These are phyloP conservation scores for Dysphania ambrosioides DNA, from an alignment of 148 eudicot genomes.

Conservation along the genomic window DNA sequence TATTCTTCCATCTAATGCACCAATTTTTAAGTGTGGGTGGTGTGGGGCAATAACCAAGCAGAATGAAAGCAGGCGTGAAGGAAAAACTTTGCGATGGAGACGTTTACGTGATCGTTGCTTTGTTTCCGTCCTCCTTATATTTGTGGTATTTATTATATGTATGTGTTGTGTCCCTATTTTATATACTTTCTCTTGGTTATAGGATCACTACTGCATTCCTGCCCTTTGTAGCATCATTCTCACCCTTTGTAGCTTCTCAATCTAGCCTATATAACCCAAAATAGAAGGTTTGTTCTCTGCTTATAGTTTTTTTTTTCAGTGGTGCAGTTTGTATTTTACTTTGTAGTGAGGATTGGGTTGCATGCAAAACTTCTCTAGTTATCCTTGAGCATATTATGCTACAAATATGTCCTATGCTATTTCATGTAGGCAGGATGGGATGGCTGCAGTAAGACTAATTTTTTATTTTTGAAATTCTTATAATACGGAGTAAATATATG, in stretches of 20 bases:
- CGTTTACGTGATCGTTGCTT: slow-evolving; percentile 74
- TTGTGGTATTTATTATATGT: slow-evolving; percentile 76
- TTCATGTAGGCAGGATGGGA: not conserved
- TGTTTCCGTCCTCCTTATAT: slow-evolving; percentile 53
- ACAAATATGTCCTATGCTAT: not conserved
- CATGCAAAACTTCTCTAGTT: not conserved
- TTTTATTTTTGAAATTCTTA: too few relatives aligned
- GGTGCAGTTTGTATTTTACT: not conserved
- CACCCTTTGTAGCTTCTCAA: not conserved
- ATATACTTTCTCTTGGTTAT: not conserved
- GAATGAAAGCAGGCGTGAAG: slow-evolving; percentile 40
- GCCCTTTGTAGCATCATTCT: not conserved
- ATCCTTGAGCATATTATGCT: not conserved
- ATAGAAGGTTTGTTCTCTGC: not conserved
- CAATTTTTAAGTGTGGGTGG: slow-evolving; percentile 92
- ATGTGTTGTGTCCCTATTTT: slow-evolving; percentile 27
- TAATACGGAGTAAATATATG: too few relatives aligned
- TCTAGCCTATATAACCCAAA: not conserved
- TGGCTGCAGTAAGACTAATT: too few relatives aligned
- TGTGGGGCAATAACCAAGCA: slow-evolving; percentile 93
- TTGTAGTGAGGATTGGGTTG: not conserved
- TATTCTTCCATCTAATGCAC: slow-evolving; percentile 68
- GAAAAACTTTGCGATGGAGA: slow-evolving; percentile 56
- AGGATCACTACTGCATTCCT: not conserved
- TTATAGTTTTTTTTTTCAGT: not conserved